phyloP scores from a whole-genome alignment of 2,329 filamentous ascomycete genomes.

The Metarhizium robertsii region DNA sequence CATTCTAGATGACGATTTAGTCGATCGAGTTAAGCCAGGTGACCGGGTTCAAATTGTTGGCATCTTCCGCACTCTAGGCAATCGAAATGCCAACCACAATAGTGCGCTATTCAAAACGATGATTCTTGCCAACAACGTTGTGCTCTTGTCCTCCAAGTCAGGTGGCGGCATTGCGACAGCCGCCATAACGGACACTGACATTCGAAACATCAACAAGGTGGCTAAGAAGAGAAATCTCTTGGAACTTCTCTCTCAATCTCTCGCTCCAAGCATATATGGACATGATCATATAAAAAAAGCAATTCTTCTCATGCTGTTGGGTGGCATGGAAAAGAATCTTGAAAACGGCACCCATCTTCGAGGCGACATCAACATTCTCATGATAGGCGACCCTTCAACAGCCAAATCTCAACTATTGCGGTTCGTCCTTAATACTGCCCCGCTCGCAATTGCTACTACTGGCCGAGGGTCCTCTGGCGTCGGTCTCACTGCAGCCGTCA shows the following conservation, averaged over 20 bases:
- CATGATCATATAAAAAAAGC: conserved; percentile 98
- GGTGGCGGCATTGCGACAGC: conserved; percentile 88
- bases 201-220: conserved; percentile 97
- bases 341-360: conserved; percentile 96
- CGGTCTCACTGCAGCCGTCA: conserved; percentile 93
- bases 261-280: conserved; percentile 93
- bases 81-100: conserved; percentile 81
- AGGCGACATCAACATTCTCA: conserved; percentile 98
- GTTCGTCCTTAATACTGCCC: conserved; percentile 94
- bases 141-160: conserved; percentile 90
- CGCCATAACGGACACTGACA: conserved; percentile 90
- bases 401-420: conserved; percentile 97
- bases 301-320: conserved; percentile 86
- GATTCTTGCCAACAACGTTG: conserved; percentile 88
- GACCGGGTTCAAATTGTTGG: conserved; percentile 96
- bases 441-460: conserved; percentile 91
- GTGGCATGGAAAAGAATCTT: conserved; percentile 96
- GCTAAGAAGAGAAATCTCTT: conserved; percentile 92
- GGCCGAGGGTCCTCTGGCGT: conserved; percentile 95
- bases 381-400: conserved; percentile 97
- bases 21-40: conserved; percentile 89
- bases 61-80: conserved; percentile 87
- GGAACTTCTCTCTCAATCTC: conserved; percentile 82
- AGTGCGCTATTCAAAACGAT: conserved; percentile 93
- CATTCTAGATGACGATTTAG: conserved; percentile 91